Evolutionary conservation across 2,329 filamentous ascomycete genomes (phyloP).

Genomic region (Fusarium clavum): DNA sequence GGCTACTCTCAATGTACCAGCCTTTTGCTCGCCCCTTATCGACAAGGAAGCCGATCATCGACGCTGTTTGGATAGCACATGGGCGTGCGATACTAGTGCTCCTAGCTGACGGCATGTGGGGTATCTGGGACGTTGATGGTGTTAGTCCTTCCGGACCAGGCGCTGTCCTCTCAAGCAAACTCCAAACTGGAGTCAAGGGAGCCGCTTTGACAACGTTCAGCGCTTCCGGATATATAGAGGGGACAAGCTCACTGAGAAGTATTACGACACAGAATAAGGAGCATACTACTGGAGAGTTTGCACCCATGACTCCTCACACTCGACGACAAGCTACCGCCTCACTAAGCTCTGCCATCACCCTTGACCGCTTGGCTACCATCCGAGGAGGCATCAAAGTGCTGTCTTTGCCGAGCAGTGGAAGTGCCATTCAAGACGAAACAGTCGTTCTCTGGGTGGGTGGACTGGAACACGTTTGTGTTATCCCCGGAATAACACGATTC

Average conservation of each 20-base stretch:
- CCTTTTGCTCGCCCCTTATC: conserved; percentile 63
- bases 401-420: conserved; percentile 57
- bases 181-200: conserved; percentile 65
- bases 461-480: conserved; percentile 67
- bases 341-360: conserved; percentile 56
- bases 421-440: conserved; percentile 63
- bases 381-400: conserved; percentile 65
- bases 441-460: conserved; percentile 68
- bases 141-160: conserved; percentile 59
- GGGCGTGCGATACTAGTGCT: conserved; percentile 70
- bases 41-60: conserved; percentile 69
- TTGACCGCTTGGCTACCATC: conserved; percentile 64
- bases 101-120: conserved; percentile 74
- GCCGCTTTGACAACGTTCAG: conserved; percentile 70
- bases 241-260: conserved; percentile 65
- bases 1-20: conserved; percentile 72
- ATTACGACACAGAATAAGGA: conserved; percentile 51
- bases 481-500: conserved; percentile 66
- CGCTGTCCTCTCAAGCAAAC: conserved; percentile 61
- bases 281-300: conserved; percentile 62
- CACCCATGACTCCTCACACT: conserved; percentile 73
- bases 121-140: conserved; percentile 74
- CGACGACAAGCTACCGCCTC: conserved; percentile 64
- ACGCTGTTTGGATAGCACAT: conserved; percentile 70
- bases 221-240: conserved; percentile 69